Evolutionary conservation across 1,139 yeast species (phyloP).

Genomic region (Kurtzmaniella quercitrusa): DNA sequence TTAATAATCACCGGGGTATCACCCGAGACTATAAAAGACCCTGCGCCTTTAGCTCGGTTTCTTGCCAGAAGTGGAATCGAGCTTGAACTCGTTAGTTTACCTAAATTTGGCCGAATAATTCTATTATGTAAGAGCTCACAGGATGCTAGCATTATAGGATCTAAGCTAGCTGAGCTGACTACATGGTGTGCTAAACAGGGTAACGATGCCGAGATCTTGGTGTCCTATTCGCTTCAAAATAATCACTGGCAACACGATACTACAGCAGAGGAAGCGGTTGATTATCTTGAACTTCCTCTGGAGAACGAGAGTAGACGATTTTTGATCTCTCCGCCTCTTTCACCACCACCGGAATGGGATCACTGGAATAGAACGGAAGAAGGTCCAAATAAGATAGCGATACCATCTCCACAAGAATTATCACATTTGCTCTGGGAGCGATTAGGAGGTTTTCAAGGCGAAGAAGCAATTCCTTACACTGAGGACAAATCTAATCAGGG

Average conservation of each 20-base stretch:
- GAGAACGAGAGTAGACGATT: constrained; percentile 38
- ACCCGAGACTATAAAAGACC: constrained; percentile 20
- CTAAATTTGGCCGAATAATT: constrained; percentile 32
- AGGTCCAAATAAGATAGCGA: constrained; percentile 35
- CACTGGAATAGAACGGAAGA: constrained; percentile 43
- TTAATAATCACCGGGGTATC: constrained; percentile 34
- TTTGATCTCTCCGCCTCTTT: constrained; percentile 45
- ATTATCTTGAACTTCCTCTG: constrained; percentile 40
- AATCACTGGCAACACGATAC: constrained; percentile 18
- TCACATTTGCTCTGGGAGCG: constrained; percentile 45
- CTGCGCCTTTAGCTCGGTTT: constrained; percentile 21
- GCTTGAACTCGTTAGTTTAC: constrained; percentile 34
- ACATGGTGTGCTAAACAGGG: constrained; percentile 12
- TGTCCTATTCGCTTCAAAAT: constrained; percentile 35
- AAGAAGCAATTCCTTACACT: constrained; percentile 26
- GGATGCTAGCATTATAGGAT: constrained; percentile 17
- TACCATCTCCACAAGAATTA: constrained; percentile 38
- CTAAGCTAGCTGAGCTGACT: not conserved
- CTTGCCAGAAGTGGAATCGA: constrained; percentile 23
- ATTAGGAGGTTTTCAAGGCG: constrained; percentile 37
- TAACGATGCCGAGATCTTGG: constrained; percentile 8
- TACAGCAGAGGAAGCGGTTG: constrained; percentile 12
- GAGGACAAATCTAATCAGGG: constrained; percentile 5
- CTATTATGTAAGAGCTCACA: constrained; percentile 27
- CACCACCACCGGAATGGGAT: constrained; percentile 47